Base-by-base conservation (phyloP, 129 eudicot genomes). In the Flaveria bidentis region DNA sequence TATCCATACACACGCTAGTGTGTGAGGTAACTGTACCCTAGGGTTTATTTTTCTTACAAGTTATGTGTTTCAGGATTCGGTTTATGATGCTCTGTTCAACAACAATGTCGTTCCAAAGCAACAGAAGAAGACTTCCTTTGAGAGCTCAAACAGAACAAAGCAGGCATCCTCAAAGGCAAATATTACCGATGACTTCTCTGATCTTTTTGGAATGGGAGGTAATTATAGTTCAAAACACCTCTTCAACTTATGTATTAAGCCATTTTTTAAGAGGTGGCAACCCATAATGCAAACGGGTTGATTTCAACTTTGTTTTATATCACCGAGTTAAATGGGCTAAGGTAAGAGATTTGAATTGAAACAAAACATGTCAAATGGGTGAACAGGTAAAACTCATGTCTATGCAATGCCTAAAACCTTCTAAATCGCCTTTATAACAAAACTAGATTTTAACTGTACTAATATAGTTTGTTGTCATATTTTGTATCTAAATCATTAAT, bases 131-230 rank as follows among this genome's bases (percentile, higher is more conserved):
- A 26, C 45, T 20, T 65, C 83, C 18, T 52, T 74, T 60, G 82
- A 60, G 47, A 36, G 80, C 69, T 16, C 82, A 44, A 55, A 56
- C 71, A 76, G 15, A 64, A 73, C 80, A 41, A 80, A 78, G 75
- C 84, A 82, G 76, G 71, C 82, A 18, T 61, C 84, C 5, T n/a
- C 86, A 23, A 65, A 30, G 15, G 52, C 78, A 71, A 78, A 65
- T 69, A 73, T 23, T 47, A 86, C 73, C 79, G 88, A 87, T 58
- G 96, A 90, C 67, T 93, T 93, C 58, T 72, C 89, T 49, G 82
- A 84, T 30, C 76, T 90, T 51, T 90, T 89, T 82, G 98, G 87
- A 68, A 81, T 83, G 84, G 89, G 79, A 90, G 98, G 98, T 93
- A 83, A 72, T 58, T 8, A 68, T 36, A 16, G 39, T 55, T 76